These are phyloP conservation scores for Psilocybe cubensis DNA, from an alignment of 768 basidiomycete species.

Conservation along the genomic window DNA sequence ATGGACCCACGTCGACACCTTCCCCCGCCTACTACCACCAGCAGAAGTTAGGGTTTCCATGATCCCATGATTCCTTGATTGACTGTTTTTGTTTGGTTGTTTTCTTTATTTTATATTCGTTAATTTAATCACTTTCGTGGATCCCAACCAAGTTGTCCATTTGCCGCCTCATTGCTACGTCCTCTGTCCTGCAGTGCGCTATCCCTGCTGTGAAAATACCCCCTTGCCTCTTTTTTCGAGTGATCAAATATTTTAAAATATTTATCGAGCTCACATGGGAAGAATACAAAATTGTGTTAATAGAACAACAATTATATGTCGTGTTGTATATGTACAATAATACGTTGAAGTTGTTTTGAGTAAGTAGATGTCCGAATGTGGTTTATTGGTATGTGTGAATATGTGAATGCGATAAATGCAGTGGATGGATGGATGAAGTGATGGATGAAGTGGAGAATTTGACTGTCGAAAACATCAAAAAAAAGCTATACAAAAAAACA, in stretches of 20 bases:
- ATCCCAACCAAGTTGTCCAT: background rate
- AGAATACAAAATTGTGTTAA: background rate
- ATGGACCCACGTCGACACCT: conserved; percentile 22
- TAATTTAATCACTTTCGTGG: background rate
- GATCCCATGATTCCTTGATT: background rate
- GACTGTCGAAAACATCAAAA: too few relatives aligned
- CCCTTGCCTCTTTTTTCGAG: too few relatives aligned
- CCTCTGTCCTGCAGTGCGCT: background rate
- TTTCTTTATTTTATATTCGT: background rate
- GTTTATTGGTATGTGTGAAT: background rate
- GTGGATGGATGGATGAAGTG: too few relatives aligned
- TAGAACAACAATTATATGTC: background rate
- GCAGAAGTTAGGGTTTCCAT: too few relatives aligned
- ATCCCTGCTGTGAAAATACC: background rate
- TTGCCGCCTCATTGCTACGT: background rate
- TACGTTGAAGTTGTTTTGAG: background rate
- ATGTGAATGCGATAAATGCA: background rate
- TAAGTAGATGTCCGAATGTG: background rate
- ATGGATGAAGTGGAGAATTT: too few relatives aligned
- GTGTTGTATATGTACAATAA: background rate
- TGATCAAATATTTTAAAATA: background rate
- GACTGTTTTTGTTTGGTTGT: background rate
- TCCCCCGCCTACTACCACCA: background rate
- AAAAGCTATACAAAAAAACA: background rate
- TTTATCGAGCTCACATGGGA: background rate